Conservation (phyloP, 2,329 filamentous ascomycete species). For the Metarhizium anisopliae region DNA sequence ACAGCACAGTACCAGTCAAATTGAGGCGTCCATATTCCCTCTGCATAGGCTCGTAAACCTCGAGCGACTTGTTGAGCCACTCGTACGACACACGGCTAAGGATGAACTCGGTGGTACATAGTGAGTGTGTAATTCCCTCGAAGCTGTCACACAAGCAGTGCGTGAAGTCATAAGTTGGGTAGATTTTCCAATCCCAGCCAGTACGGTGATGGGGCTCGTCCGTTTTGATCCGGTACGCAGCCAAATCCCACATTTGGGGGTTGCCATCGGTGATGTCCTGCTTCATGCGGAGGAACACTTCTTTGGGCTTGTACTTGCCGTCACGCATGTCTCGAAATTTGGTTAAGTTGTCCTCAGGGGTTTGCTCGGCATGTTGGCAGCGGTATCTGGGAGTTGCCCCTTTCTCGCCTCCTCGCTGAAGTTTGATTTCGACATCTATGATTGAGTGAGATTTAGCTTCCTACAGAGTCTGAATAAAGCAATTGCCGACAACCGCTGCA, state of each 20-base stretch:
- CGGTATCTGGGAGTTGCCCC: conserved; percentile 62
- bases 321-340: conserved; percentile 89
- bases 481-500: conserved; percentile 22
- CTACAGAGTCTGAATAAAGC: neutral
- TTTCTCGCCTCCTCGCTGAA: conserved; percentile 72
- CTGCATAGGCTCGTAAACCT: conserved; percentile 88
- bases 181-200: conserved; percentile 79
- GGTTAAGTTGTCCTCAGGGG: conserved; percentile 63
- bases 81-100: conserved; percentile 82
- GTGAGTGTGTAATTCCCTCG: conserved; percentile 81
- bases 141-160: conserved; percentile 90
- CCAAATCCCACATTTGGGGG: conserved; percentile 94
- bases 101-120: conserved; percentile 91
- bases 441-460: neutral
- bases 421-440: conserved; percentile 67
- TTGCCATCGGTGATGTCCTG: conserved; percentile 77
- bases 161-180: conserved; percentile 89
- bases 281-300: conserved; percentile 88
- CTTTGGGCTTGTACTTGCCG: conserved; percentile 77
- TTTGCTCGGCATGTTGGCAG: conserved; percentile 70
- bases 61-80: conserved; percentile 73
- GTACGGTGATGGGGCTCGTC: conserved; percentile 67
- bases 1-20: conserved; percentile 75
- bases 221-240: conserved; percentile 77
- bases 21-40: conserved; percentile 63